phyloP scores from a whole-genome alignment of 257 asterid genomes.

The Verbascum thapsus region DNA sequence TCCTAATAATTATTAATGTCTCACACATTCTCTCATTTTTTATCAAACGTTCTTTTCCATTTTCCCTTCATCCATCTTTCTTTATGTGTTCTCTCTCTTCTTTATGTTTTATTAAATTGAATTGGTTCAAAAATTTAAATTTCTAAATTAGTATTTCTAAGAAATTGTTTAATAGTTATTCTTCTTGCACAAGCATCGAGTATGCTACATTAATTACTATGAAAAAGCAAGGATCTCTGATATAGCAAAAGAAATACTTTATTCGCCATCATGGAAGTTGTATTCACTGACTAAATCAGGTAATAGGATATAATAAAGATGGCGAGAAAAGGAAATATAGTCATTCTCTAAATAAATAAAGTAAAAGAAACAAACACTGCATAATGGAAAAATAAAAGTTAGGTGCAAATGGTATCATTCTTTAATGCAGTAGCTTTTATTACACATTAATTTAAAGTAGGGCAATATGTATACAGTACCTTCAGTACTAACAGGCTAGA shows the following conservation, averaged over 20 bases:
- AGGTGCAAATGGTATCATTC: background rate
- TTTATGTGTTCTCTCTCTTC: too few relatives aligned
- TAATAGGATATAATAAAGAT: background rate
- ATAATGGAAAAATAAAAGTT: background rate
- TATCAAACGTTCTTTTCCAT: too few relatives aligned
- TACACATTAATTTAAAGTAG: background rate
- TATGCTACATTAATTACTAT: too few relatives aligned
- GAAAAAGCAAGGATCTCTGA: constrained; percentile 1
- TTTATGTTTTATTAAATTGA: too few relatives aligned
- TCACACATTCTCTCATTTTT: too few relatives aligned
- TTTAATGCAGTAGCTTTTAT: background rate
- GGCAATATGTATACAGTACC: constrained; percentile 42
- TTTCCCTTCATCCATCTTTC: too few relatives aligned
- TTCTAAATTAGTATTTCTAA: too few relatives aligned
- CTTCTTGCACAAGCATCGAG: too few relatives aligned
- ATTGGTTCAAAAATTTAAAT: too few relatives aligned
- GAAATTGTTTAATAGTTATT: too few relatives aligned
- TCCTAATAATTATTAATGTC: too few relatives aligned
- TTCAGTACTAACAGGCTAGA: constrained; percentile 84
- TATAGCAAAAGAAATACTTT: constrained; percentile 6
- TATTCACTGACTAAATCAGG: constrained; percentile 13
- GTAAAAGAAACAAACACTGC: too few relatives aligned
- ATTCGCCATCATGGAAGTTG: background rate
- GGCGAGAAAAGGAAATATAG: background rate
- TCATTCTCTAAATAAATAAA: constrained; percentile 1